Evolutionary conservation across 345 rosid genomes (phyloP), one percentile per base, ranked within the genome.

Genomic region (Boechera stricta): DNA sequence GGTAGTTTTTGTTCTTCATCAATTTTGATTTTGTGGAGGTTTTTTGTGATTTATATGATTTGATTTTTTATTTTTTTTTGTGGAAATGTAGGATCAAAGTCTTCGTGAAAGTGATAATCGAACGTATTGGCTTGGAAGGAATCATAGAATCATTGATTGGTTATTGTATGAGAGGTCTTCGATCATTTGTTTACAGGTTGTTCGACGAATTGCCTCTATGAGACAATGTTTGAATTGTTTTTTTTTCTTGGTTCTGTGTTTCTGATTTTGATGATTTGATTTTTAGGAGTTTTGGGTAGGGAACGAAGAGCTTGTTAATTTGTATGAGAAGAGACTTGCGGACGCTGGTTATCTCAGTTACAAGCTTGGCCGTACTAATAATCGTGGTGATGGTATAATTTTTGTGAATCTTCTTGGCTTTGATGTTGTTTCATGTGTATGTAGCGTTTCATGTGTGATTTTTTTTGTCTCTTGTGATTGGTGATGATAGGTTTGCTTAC

Each of bases 251-350:
- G 7, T 18, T 29, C 6, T 59, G 32, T 60, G 44, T 60, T 48
- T 39, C n/a, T 55, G 5, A 47, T 48, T 53, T 32, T 42, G 49
- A 44, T 16, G 26, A 53, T 56, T 41, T 16, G 54, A 1, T 58
- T 52, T 53, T 51, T 76, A 94, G 98, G 98, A 91, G 83, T 94
- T 94, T 74, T 94, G 98, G 98, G 85, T 87, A 38, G 94, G 94
- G 28, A 94, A 94, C 66, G 87, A 91, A 73, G 97, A 94, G 79
- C 89, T 94, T 73, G 98, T 94, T 21, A 80, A 76, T 65, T 67
- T 94, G 77, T 94, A 91, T 39, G 94, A 94, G 87, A 89, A 88
- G 83, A 87, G 93, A 74, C 89, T 94, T 56, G 85, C 87, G 13
- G 91, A 86, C 64, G 98, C 96, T 76, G 97, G 98, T 69, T 94